Base-by-base conservation (phyloP, 208 protist species). In the Wallacemonas sp. region DNA sequence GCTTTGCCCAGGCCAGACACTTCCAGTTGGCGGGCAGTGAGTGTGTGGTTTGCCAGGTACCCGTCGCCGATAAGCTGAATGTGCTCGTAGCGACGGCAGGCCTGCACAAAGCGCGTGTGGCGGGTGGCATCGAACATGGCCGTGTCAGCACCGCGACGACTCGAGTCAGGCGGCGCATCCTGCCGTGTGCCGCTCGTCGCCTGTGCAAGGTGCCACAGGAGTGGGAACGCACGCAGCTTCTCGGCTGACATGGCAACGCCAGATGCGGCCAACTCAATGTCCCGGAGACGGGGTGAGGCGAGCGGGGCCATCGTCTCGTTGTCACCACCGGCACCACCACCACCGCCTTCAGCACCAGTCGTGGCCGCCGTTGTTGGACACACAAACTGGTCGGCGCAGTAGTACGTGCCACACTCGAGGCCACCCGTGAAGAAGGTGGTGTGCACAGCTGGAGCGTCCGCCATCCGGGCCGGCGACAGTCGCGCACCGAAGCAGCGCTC, bases 331-430 rank as follows among this genome's bases (percentile, higher is more conserved):
- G n/a, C n/a, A n/a, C n/a, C n/a, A n/a, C n/a, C n/a, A n/a, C n/a
- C n/a, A n/a, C n/a, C n/a, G n/a, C n/a, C 9, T 41, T 41, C 9
- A 23, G 44, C 29, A 8, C 6, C 27, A 5, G 19, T 23, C 44
- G 9, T 5, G 17, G 17, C 17, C 5, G 44, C 5, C 19, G 19
- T 23, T 17, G 44, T 21, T 23, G 44, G 44, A 21, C 30, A 58
- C 32, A 49, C 70, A 52, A 93, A 95, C 73, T 95, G 90, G 48
- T 95, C 86, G 0, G 85, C 82, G 71, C 90, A 95, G 76, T 82
- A 93, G 54, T 82, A 91, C 30, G 63, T 74, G 2, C 75, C 38
- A 0, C 68, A 44, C 33, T 70, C 68, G 14, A 74, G 33, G 1
- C 74, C 70, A 24, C 62, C 83, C 17, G 77, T 87, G 47, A 87